phyloP scores from a whole-genome alignment of 257 asterid genomes.

The Przewalskia tangutica region DNA sequence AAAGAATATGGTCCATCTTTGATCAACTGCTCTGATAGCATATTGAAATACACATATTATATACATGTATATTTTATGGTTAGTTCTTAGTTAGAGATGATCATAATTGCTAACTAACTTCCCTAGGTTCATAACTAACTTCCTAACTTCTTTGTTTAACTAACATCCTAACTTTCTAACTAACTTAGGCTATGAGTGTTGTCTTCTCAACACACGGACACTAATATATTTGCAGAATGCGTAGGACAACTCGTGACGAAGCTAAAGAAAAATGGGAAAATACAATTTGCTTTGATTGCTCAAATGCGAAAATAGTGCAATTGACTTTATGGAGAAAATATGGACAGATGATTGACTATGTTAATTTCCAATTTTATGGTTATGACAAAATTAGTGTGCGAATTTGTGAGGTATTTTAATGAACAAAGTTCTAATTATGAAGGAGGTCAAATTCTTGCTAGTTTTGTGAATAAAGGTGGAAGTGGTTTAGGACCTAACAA shows the following conservation, averaged over 20 bases:
- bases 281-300: constrained; percentile 16
- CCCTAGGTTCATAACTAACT: too few relatives aligned
- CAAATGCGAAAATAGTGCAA: not conserved
- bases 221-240: constrained; percentile 3
- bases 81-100: too few relatives aligned
- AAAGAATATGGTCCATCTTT: too few relatives aligned
- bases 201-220: too few relatives aligned
- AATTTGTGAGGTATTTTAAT: not conserved
- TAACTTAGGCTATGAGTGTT: too few relatives aligned
- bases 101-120: too few relatives aligned
- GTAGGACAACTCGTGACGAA: constrained; percentile 1
- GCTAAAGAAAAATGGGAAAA: constrained; percentile 2
- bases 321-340: constrained; percentile 8
- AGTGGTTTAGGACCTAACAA: constrained; percentile 6
- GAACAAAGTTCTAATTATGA: not conserved
- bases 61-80: too few relatives aligned
- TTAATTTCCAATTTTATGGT: constrained; percentile 18
- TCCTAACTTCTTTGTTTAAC: too few relatives aligned
- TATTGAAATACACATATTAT: too few relatives aligned
- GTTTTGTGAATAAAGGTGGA: constrained; percentile 6
- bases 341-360: constrained; percentile 7
- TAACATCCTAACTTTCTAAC: too few relatives aligned
- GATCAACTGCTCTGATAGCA: too few relatives aligned
- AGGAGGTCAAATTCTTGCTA: constrained; percentile 8
- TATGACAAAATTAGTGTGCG: not conserved